These are phyloP conservation scores for Lasiodiplodia sp. DNA, from an alignment of 2,329 filamentous ascomycete genomes.

Conservation along the genomic window DNA sequence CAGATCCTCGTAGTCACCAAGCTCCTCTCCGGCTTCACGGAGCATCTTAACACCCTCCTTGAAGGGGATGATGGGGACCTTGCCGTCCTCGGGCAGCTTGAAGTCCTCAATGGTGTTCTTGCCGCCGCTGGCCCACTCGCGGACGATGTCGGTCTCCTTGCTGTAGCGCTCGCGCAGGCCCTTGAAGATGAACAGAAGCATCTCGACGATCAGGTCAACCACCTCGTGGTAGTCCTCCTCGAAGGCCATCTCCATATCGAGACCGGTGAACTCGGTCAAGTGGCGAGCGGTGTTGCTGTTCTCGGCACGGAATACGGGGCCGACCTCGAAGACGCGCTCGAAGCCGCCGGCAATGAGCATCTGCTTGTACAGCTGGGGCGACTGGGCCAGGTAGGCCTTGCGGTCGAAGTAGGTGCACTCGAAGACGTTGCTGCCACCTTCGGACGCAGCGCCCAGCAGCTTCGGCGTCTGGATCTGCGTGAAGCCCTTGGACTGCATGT, in stretches of 20 bases:
- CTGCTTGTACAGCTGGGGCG: constrained; percentile 88
- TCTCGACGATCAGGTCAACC: constrained; percentile 72
- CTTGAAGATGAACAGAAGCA: constrained; percentile 81
- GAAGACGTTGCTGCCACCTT: constrained; percentile 94
- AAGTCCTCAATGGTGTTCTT: constrained; percentile 82
- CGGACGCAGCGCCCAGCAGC: constrained; percentile 86
- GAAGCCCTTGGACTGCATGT: constrained; percentile 77
- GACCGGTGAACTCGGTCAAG: constrained; percentile 87
- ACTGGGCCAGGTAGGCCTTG: constrained; percentile 80
- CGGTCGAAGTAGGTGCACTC: constrained; percentile 87
- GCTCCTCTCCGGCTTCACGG: constrained; percentile 77
- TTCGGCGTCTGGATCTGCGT: constrained; percentile 88
- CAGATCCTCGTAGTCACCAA: constrained; percentile 80
- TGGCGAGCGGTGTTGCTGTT: constrained; percentile 84
- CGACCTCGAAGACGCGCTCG: constrained; percentile 79
- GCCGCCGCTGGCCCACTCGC: constrained; percentile 49
- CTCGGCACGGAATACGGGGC: constrained; percentile 85
- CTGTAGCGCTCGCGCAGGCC: constrained; percentile 72
- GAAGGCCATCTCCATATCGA: constrained; percentile 92
- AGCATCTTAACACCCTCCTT: constrained; percentile 80
- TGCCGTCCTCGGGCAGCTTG: constrained; percentile 75
- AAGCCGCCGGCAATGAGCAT: constrained; percentile 81
- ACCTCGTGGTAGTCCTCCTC: constrained; percentile 80
- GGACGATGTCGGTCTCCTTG: constrained; percentile 75
- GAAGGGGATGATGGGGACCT: constrained; percentile 79